Conservation (phyloP, 2,329 filamentous ascomycete genomes). For the Aspergillus versicolor region DNA sequence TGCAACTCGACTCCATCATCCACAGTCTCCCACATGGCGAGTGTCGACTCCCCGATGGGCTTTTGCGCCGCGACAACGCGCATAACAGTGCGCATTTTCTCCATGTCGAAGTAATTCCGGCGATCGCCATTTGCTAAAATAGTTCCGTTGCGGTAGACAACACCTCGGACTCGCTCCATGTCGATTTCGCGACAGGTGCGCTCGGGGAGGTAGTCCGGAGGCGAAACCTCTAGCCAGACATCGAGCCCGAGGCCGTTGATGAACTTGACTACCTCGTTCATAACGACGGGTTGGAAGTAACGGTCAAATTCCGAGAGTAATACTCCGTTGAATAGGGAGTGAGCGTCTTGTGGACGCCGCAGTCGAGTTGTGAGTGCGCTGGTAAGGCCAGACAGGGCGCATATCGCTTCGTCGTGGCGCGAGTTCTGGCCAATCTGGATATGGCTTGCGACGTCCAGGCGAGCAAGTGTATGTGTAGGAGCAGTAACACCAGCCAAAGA, state of each 20-base stretch:
- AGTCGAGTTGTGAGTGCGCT: slow-evolving; percentile 3
- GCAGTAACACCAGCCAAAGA: slow-evolving; percentile 17
- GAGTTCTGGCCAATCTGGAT: slow-evolving; percentile 1
- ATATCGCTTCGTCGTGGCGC: slow-evolving; percentile 9
- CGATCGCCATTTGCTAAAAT: slow-evolving; percentile 31
- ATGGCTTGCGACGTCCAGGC: slow-evolving; percentile 11
- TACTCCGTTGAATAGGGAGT: slow-evolving; percentile 31
- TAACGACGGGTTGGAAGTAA: slow-evolving; percentile 24
- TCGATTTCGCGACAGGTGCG: slow-evolving; percentile 20
- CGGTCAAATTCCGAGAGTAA: slow-evolving; percentile 35
- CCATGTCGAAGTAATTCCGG: slow-evolving; percentile 38
- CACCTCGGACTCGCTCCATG: slow-evolving; percentile 27
- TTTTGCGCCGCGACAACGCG: slow-evolving; percentile 17
- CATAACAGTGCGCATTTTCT: slow-evolving; percentile 23
- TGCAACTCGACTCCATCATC: slow-evolving; percentile 29
- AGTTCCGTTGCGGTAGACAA: slow-evolving; percentile 32
- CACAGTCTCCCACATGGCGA: slow-evolving; percentile 35
- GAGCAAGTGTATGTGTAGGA: slow-evolving; percentile 8
- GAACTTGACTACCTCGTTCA: slow-evolving; percentile 30
- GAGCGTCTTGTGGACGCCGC: background rate
- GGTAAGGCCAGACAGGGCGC: background rate
- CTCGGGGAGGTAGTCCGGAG: slow-evolving; percentile 30
- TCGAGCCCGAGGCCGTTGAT: slow-evolving; percentile 32
- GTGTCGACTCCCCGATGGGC: slow-evolving; percentile 14
- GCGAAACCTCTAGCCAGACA: slow-evolving; percentile 37